A percentile compares a stretch with the other conserved stretches of the same genome.
Evolutionary conservation across 768 basidiomycete genomes (phyloP).

Genomic region (Xerocomellus intermedius): DNA sequence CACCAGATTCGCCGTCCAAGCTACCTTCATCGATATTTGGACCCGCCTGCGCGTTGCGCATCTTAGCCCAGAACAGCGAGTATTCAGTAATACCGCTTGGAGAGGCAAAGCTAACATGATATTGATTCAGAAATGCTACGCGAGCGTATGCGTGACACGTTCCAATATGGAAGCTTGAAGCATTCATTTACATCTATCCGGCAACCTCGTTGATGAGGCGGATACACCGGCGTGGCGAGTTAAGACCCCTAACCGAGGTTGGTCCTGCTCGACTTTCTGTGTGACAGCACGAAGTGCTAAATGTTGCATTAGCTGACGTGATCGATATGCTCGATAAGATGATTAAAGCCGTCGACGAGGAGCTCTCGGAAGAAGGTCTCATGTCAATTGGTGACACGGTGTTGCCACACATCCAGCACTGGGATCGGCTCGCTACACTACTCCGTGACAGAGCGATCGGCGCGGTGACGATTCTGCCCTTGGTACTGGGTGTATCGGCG

Average conservation of each 20-base stretch:
- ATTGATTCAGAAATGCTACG: too few relatives aligned
- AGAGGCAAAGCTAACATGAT: too few relatives aligned
- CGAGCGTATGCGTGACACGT: too few relatives aligned
- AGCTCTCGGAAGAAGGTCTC: conserved; percentile 8
- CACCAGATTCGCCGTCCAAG: too few relatives aligned
- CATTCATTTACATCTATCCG: neutral
- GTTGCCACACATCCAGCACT: conserved; percentile 10
- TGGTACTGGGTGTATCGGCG: conserved; percentile 4
- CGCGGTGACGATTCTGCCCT: neutral
- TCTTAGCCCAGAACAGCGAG: too few relatives aligned
- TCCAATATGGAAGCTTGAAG: too few relatives aligned
- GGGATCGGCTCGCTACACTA: conserved; percentile 6
- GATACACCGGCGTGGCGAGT: neutral
- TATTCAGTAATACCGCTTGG: too few relatives aligned
- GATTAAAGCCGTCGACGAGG: conserved; percentile 7
- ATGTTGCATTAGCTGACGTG: neutral
- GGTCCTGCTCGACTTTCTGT: neutral
- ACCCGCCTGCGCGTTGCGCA: too few relatives aligned
- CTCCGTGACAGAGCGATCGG: neutral
- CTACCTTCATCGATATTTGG: too few relatives aligned
- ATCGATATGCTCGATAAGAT: neutral
- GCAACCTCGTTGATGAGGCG: neutral
- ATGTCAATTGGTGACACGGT: conserved; percentile 6
- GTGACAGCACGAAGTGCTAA: neutral
- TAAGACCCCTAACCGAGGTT: neutral